These are phyloP conservation scores for Colletotrichum limetticola DNA, from an alignment of 2,329 filamentous ascomycete species.

Conservation along the genomic window DNA sequence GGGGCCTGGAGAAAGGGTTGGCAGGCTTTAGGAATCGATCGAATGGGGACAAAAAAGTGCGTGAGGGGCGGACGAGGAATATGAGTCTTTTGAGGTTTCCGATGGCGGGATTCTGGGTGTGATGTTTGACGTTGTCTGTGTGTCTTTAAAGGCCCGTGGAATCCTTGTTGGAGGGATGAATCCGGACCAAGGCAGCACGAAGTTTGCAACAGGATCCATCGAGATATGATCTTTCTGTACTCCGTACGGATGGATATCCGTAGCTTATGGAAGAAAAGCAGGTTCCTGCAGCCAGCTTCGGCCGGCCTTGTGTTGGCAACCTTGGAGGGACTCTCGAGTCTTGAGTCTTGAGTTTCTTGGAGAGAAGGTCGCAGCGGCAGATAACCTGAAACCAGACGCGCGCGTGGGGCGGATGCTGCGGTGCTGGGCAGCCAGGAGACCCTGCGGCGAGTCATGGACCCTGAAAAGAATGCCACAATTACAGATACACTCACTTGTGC, in stretches of 20 bases:
- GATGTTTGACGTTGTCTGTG: background rate
- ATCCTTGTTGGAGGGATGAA: background rate
- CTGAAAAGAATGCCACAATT: background rate
- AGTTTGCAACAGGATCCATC: background rate
- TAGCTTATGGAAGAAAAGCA: too few relatives aligned
- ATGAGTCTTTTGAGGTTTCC: background rate
- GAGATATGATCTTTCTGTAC: too few relatives aligned
- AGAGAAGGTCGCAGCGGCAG: background rate
- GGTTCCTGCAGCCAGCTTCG: too few relatives aligned
- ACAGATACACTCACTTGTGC: too few relatives aligned
- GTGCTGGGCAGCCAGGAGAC: background rate
- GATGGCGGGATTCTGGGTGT: background rate
- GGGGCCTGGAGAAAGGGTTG: background rate
- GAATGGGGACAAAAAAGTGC: background rate
- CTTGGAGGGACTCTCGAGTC: too few relatives aligned
- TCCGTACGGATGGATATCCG: too few relatives aligned
- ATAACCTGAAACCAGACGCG: conserved; percentile 11
- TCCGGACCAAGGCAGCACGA: background rate
- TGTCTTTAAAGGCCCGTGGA: background rate
- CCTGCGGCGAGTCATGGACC: conserved; percentile 14
- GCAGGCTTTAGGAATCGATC: background rate
- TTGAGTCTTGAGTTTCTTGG: too few relatives aligned
- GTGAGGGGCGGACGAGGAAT: background rate
- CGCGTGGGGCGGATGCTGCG: background rate
- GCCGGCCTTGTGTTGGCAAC: too few relatives aligned